phyloP scores from a whole-genome alignment of 2,329 filamentous ascomycete species.

The Cryphonectria carpinicola region DNA sequence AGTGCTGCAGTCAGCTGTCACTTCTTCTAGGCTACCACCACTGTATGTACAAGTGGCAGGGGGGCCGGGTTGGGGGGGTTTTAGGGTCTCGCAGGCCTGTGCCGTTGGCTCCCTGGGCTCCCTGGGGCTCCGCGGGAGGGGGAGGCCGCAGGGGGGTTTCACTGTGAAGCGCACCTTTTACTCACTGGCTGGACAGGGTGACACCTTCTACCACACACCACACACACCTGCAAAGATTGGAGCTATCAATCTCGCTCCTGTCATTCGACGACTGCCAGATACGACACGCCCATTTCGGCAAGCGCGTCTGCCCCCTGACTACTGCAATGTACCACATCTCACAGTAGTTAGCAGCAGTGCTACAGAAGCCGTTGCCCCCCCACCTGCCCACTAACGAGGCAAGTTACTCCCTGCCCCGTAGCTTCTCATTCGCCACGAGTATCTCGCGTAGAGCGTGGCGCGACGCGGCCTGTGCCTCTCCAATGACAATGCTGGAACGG shows the following conservation, averaged over 20 bases:
- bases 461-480: neutral
- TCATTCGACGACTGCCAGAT: constrained; percentile 23
- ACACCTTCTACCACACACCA: neutral
- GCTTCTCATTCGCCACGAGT: constrained; percentile 18
- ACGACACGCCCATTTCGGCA: constrained; percentile 26
- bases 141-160: neutral
- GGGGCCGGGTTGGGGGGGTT: neutral
- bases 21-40: constrained; percentile 6
- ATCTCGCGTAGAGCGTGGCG: constrained; percentile 3
- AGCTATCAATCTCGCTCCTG: constrained; percentile 18
- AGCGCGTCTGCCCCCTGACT: constrained; percentile 16
- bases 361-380: constrained; percentile 18
- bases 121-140: neutral
- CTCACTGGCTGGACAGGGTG: neutral
- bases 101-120: neutral
- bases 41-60: neutral
- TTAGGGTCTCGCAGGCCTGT: neutral
- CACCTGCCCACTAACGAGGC: neutral
- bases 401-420: neutral
- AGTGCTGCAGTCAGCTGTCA: constrained; percentile 6
- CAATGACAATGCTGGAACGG: neutral
- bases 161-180: neutral
- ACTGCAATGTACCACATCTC: neutral
- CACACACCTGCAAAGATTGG: neutral
- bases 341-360: neutral